Base-by-base conservation (phyloP, 2,329 filamentous ascomycete species). In the Arthrobotrys sinensis region DNA sequence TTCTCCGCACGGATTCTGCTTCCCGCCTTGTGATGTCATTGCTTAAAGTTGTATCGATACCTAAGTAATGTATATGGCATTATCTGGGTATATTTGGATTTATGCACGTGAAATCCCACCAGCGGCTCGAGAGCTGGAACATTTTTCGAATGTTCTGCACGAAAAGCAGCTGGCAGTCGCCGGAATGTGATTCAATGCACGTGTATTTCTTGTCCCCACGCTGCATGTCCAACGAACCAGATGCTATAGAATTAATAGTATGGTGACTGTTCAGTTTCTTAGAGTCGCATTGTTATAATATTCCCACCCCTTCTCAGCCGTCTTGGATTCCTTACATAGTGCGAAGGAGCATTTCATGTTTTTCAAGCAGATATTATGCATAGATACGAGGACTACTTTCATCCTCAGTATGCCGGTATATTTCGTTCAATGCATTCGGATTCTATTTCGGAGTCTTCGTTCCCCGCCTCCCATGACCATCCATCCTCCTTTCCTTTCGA, bases 11-110 rank as follows among this genome's bases (percentile, higher is more conserved):
- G 36, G 53, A 24, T 64, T 52, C 34, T 21, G 46, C 46, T 64
- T 34, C 24, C 38, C 36, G 57, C 46, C 34, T 60, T 46, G 57
- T 72, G 68, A 72, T 72, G 68, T 72, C 68, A 72, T 53, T 46
- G 34, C 36, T 43, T 14, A 43, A 40, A 28, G 10, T 60, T 60
- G 55, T 60, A 60, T 60, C 28, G 36, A 40, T 43, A 60, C 11
- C 5, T 38, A 57, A 2, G 36, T 43, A 60, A 60, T 43, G n/a
- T n/a, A n/a, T n/a, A n/a, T n/a, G 40, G 40, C n/a, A 43, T 24
- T 43, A 60, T 14, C 53, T 60, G 55, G 55, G 55, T 28, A 28
- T 60, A 60, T 60, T 60, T 60, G 55, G 34, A 43, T 60, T 43
- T 43, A 60, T 60, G 55, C 55, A 60, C 55, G 55, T 60, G 55